Evolutionary conservation across 371 early-diverging fungal genomes (phyloP), one percentile per base, ranked within the genome.

Genomic region (Mucor saturninus): DNA sequence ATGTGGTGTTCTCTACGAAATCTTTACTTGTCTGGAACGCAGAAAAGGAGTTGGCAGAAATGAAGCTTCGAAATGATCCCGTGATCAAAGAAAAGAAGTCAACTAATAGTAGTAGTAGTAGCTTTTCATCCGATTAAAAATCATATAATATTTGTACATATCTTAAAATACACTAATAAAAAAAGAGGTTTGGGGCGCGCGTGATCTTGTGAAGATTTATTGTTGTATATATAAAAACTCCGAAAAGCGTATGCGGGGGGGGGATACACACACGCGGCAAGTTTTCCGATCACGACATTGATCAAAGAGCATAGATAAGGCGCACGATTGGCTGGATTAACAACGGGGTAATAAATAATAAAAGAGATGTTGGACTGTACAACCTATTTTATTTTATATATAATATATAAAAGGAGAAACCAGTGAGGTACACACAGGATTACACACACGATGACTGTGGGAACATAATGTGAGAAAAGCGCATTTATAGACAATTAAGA

Each of bases 1-100:
- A 79, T 61, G 61, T 74, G 9, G 64, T 76, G 29, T 79, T 79
- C 40, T 68, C 75, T 7, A 78, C 75, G 5, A 54, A 67, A n/a
- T 75, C 78, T 7, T 56, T 70, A 4, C 59, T 78, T n/a, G 78
- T 78, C 3, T 78, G 78, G 78, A 70, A 69, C 39, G 71, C 78
- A 7, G 75, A 72, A 63, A 73, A 69, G 48, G 75, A 75, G 40
- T 48, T 77, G 3, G 64, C 64, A 14, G 52, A 39, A 31, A 26
- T 26, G 2, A 54, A 54, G n/a, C 30, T 11, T 11, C 8, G 40
- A 48, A 30, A 30, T 4, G 28, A 29, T 49, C 11, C 14, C 5
- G 21, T 21, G 35, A 35, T 8, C 6, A 8, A 35, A 8, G 8
- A 35, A 8, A 35, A 35, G 35, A 35, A 35, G 35, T 21, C 21